Evolutionary conservation across 2,329 filamentous ascomycete species (phyloP).

Genomic region (Fusarium ambrosium): DNA sequence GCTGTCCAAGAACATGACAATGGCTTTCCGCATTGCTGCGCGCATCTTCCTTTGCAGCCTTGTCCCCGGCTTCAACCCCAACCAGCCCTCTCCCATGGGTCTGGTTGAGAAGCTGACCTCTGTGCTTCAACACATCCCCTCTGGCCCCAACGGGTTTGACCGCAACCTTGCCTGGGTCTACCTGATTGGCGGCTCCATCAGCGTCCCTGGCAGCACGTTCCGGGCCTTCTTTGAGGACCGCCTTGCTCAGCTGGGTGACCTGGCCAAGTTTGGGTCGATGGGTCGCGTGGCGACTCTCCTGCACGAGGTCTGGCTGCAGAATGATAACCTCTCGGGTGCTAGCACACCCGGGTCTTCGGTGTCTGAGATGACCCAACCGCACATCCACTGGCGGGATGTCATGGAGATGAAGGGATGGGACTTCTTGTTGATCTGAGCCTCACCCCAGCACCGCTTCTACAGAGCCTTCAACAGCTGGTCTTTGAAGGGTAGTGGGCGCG

Average conservation of each 20-base stretch:
- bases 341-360: slow-evolving; percentile 54
- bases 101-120: slow-evolving; percentile 83
- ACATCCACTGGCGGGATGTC: slow-evolving; percentile 94
- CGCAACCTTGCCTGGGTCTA: slow-evolving; percentile 94
- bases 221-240: slow-evolving; percentile 83
- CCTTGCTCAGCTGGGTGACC: slow-evolving; percentile 79
- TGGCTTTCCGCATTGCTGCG: slow-evolving; percentile 90
- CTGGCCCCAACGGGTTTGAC: slow-evolving; percentile 86
- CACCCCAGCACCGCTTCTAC: slow-evolving; percentile 26
- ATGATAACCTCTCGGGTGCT: slow-evolving; percentile 65
- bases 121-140: slow-evolving; percentile 85
- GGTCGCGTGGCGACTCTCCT: slow-evolving; percentile 85
- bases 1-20: slow-evolving; percentile 88
- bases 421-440: slow-evolving; percentile 83
- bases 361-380: slow-evolving; percentile 64
- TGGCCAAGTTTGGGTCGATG: slow-evolving; percentile 86
- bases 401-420: slow-evolving; percentile 95
- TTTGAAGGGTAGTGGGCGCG: slow-evolving; percentile 50
- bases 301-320: slow-evolving; percentile 86
- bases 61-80: slow-evolving; percentile 87
- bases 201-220: slow-evolving; percentile 79
- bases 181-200: slow-evolving; percentile 86
- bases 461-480: slow-evolving; percentile 54
- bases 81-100: slow-evolving; percentile 78
- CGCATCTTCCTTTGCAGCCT: slow-evolving; percentile 97